Conservation (phyloP, 768 basidiomycete genomes). For the Crucibulum laeve region DNA sequence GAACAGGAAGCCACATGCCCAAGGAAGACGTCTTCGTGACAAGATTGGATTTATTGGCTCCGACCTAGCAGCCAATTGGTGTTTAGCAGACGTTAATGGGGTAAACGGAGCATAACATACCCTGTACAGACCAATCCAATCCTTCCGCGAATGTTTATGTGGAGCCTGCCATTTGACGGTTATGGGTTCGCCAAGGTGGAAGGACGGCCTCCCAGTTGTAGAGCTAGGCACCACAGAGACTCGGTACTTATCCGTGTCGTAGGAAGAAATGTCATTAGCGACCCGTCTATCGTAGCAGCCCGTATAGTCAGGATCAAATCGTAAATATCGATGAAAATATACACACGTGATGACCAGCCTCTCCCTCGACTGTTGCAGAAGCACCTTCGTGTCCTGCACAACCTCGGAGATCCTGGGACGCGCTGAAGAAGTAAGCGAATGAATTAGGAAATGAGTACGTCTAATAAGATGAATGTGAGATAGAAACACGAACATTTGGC, state of each 20-base stretch:
- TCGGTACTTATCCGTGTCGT: constrained; percentile 78
- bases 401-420: constrained; percentile 85
- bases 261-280: constrained; percentile 73
- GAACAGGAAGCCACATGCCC: constrained; percentile 92
- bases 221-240: constrained; percentile 53
- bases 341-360: constrained; percentile 88
- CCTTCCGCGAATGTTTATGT: constrained; percentile 76
- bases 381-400: constrained; percentile 86
- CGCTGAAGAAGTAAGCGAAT: constrained; percentile 40
- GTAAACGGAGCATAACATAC: constrained; percentile 30
- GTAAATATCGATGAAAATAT: not conserved
- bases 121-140: constrained; percentile 95
- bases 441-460: not conserved
- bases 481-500: constrained; percentile 64
- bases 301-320: constrained; percentile 1
- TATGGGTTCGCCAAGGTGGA: constrained; percentile 91
- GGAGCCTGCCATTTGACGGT: constrained; percentile 86
- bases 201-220: constrained; percentile 49
- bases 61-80: constrained; percentile 46
- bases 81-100: constrained; percentile 1
- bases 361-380: constrained; percentile 89
- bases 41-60: constrained; percentile 78
- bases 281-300: constrained; percentile 54
- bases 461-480: no score
- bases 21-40: constrained; percentile 83